Evolutionary conservation across 2,329 filamentous ascomycete genomes (phyloP).

Genomic region (Colletotrichum scovillei): DNA sequence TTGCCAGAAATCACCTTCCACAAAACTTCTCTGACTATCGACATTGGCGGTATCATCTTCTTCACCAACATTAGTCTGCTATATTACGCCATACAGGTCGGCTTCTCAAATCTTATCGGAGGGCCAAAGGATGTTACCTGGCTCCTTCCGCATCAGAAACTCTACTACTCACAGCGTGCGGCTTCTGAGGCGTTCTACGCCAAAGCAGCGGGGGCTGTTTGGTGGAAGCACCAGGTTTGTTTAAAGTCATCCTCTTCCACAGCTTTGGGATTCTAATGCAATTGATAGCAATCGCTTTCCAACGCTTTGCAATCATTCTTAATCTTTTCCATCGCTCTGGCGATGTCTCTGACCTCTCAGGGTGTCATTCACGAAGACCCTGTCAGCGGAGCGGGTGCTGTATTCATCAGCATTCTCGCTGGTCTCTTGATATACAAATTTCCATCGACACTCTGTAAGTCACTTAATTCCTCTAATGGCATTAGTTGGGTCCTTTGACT

Average conservation of each 20-base stretch:
- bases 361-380: not conserved
- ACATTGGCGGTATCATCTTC: not conserved
- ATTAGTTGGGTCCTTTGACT: no score
- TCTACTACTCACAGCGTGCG: not conserved
- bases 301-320: not conserved
- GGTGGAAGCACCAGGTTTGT: not conserved
- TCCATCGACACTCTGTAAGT: not conserved
- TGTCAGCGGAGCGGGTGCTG: not conserved
- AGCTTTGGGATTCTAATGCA: not conserved
- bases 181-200: not conserved
- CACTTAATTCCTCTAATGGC: not conserved
- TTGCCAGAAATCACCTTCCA: not conserved
- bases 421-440: not conserved
- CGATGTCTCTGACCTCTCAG: not conserved
- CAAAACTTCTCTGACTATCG: not conserved
- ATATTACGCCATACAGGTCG: not conserved
- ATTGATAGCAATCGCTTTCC: not conserved
- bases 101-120: not conserved
- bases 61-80: not conserved
- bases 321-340: not conserved
- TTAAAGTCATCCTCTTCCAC: not conserved
- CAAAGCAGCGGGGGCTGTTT: not conserved
- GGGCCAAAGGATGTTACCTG: not conserved
- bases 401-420: not conserved
- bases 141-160: not conserved